Evolutionary conservation across 2,329 filamentous ascomycete genomes (phyloP), one percentile per base, ranked within the genome.

Genomic region (Sporothrix pseudoabietina): DNA sequence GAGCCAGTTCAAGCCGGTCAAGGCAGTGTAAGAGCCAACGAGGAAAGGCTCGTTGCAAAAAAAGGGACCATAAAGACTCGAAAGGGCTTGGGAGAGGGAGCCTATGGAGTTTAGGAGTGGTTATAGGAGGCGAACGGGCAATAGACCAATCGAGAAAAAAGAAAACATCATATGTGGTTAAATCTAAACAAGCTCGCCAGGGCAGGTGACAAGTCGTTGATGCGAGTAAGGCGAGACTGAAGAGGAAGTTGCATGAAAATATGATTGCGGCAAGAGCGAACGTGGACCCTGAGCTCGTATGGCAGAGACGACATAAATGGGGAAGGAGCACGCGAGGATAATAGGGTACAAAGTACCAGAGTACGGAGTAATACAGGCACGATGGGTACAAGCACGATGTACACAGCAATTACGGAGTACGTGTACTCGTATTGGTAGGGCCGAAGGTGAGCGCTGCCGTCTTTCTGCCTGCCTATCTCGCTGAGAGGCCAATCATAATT

Each of bases 111-210:
- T 35, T 35, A 35, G 35, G 5, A 22, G 30, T 8, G 30, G 55
- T 59, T 35, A 59, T 14, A 59, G 30, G n/a, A 47, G n/a, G 61
- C 35, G 19, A 41, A 65, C 39, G 63, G 59, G 63, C 41, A 68
- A 52, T 68, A 52, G 41, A 32, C 63, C 35, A 66, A 66, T 49
- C n/a, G 41, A 49, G 63, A 16, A 66, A 69, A 69, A 69, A 32
- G 44, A 54, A 54, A 54, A 69, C 47, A 54, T 39, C 19, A 22
- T 1, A n/a, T 39, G 9, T 9, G 19, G 35, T 63, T 16, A 63
- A 19, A 44, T 12, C 16, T 54, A n/a, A 54, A 9, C 2, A 22
- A 9, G 19, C 6, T 54, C 5, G 8, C 14, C 44, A 3, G 9
- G 61, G 61, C n/a, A 66, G 39, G 39, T 47, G 61, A 44, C 39